These are phyloP conservation scores for Trichocomaceae sp. DNA, from an alignment of 2,329 filamentous ascomycete species.

Conservation along the genomic window DNA sequence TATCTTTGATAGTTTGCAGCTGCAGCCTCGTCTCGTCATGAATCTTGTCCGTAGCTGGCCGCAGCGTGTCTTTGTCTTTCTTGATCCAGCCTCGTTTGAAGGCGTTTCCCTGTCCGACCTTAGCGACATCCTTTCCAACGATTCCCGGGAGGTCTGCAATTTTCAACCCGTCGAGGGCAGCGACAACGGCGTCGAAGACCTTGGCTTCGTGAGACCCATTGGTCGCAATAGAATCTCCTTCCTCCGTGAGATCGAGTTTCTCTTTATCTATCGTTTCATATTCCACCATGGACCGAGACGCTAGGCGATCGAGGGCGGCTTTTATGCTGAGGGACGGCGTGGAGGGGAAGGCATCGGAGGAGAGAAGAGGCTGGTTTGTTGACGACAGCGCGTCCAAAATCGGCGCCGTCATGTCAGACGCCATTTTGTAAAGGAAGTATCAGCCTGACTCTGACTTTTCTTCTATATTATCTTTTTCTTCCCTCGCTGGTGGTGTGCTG, in stretches of 20 bases:
- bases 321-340: slow-evolving; percentile 66
- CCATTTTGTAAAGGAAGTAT: slow-evolving; percentile 23
- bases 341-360: slow-evolving; percentile 62
- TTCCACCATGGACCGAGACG: slow-evolving; percentile 75
- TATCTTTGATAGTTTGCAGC: slow-evolving; percentile 65
- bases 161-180: slow-evolving; percentile 71
- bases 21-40: slow-evolving; percentile 71
- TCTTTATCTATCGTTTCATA: slow-evolving; percentile 81
- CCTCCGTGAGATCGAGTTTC: slow-evolving; percentile 66
- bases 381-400: slow-evolving; percentile 61
- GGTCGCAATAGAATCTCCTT: slow-evolving; percentile 64
- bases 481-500: slow-evolving; percentile 17
- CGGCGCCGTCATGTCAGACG: slow-evolving; percentile 54
- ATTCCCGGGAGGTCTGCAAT: slow-evolving; percentile 60
- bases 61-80: slow-evolving; percentile 54
- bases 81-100: slow-evolving; percentile 70
- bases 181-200: slow-evolving; percentile 67
- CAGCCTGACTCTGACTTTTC: background rate
- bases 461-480: background rate
- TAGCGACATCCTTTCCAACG: slow-evolving; percentile 43
- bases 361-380: slow-evolving; percentile 57
- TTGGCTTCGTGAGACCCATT: slow-evolving; percentile 77
- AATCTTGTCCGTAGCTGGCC: slow-evolving; percentile 61
- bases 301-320: slow-evolving; percentile 77
- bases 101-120: slow-evolving; percentile 85